A percentile compares a stretch with the other conserved stretches of the same genome.
These are phyloP conservation scores for Lignosus rhinocerotis DNA, from an alignment of 1,284 basidiomycete genomes.

Conservation along the genomic window DNA sequence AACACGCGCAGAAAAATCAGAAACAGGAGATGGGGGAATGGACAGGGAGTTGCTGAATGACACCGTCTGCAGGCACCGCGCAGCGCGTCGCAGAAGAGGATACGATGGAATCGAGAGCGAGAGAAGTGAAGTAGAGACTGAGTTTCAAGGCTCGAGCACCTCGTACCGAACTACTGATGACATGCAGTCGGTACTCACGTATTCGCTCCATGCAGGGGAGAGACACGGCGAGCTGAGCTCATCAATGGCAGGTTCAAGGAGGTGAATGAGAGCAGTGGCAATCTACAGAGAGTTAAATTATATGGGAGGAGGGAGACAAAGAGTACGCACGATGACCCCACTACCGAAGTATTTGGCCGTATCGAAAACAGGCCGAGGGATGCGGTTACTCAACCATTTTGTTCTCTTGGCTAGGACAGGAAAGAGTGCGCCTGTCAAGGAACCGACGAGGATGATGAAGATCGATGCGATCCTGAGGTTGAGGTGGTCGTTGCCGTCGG, in stretches of 20 bases:
- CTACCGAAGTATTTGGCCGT: conserved; percentile 97
- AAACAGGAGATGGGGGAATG: no score
- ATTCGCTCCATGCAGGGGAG: conserved; percentile 67
- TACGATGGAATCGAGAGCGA: no score
- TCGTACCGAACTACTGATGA: no score
- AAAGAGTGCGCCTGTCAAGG: conserved; percentile 75
- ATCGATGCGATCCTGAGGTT: conserved; percentile 78
- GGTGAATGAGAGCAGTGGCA: conserved; percentile 89
- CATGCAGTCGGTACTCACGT: conserved; percentile 50
- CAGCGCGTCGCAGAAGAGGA: no score
- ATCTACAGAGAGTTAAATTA: conserved; percentile 49
- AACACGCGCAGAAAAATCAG: background rate
- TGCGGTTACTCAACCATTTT: conserved; percentile 43
- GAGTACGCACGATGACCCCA: conserved; percentile 75
- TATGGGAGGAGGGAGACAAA: conserved; percentile 15
- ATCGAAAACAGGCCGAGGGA: conserved; percentile 73
- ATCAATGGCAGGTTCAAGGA: conserved; percentile 75
- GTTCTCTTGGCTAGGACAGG: conserved; percentile 76
- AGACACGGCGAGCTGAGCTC: conserved; percentile 77
- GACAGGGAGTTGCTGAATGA: no score
- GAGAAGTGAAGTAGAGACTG: no score
- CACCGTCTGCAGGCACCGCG: no score
- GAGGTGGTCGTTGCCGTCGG: conserved; percentile 26
- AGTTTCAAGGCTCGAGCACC: no score
- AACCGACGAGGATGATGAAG: conserved; percentile 82